Evolutionary conservation across 106 monocot species (phyloP), one percentile per base, ranked within the genome.

Genomic region (Dioscorea alata): DNA sequence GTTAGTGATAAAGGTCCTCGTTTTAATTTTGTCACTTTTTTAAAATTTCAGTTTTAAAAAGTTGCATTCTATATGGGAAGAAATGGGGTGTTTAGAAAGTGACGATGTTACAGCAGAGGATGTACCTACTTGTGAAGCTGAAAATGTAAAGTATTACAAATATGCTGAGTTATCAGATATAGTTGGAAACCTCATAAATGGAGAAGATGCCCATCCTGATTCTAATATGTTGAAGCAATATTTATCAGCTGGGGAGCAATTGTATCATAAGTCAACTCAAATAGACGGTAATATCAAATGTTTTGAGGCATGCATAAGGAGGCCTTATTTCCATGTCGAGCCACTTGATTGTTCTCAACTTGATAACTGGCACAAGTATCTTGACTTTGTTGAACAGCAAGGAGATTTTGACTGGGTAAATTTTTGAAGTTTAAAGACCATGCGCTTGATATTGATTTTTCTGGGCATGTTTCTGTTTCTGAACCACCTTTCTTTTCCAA

Each of bases 381-480:
- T 99, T 68, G 83, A 89, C 70, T 99, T 87, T 76, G 87, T 90
- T 56, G 97, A 90, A 76, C 73, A 48, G 32, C 78, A 93, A 83
- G 83, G 82, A 71, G 90, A 92, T 87, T 92, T 99, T 87, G 90
- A 99, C 49, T 92, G 97, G 97, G 97, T 93, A 99, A 70, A 67
- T 67, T 12, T 71, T 59, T 32, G 28, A 42, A 42, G 42, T 42
- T 42, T 42, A 0, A 42, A 42, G 42, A 42, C 7, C 42, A 42
- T 42, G 42, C 5, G 0, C 10, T 42, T 42, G 0, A 2, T 42
- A 0, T 42, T 1, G 14, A 50, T 33, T 24, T 10, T 12, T 59
- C n/a, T 78, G n/a, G n/a, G 31, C 12, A 17, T 22, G 70, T 57
- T 59, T 13, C 48, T 23, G 14, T 49, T 64, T 77, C 74, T 79